Evolutionary conservation across 768 basidiomycete genomes (phyloP).

Genomic region (Nidularia pulvinata): DNA sequence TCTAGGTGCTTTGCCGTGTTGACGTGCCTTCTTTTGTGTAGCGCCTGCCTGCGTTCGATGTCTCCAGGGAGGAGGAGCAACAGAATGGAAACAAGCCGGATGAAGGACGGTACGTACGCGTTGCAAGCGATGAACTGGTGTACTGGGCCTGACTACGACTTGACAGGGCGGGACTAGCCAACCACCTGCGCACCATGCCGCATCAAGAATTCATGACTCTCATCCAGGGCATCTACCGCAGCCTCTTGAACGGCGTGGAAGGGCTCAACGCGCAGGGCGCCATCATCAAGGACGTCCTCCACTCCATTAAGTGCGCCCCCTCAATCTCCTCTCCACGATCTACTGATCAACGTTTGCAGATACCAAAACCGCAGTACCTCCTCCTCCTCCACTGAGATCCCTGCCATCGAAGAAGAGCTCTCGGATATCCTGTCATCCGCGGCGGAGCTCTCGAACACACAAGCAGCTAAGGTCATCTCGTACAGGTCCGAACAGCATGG

Average conservation of each 20-base stretch:
- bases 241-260: conserved; percentile 64
- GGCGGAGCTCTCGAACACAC: conserved; percentile 84
- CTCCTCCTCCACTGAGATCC: conserved; percentile 27
- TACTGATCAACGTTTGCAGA: conserved; percentile 1
- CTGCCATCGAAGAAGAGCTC: conserved; percentile 63
- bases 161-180: conserved; percentile 42
- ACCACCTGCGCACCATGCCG: conserved; percentile 62
- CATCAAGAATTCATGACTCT: conserved; percentile 69
- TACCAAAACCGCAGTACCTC: background rate
- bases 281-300: conserved; percentile 59
- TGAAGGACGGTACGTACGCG: conserved; percentile 3
- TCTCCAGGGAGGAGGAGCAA: conserved; percentile 43
- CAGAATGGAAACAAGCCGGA: conserved; percentile 11
- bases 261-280: conserved; percentile 62
- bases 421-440: conserved; percentile 76
- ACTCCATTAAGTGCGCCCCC: conserved; percentile 32
- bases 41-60: conserved; percentile 61
- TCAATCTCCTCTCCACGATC: background rate
- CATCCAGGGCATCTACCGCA: conserved; percentile 59
- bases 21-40: conserved; percentile 16
- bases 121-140: background rate
- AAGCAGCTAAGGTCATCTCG: conserved; percentile 77
- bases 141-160: background rate
- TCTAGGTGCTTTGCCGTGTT: background rate
- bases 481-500: conserved; percentile 81